Evolutionary conservation across 148 eudicot species (phyloP).

Genomic region (Chenopodium album): DNA sequence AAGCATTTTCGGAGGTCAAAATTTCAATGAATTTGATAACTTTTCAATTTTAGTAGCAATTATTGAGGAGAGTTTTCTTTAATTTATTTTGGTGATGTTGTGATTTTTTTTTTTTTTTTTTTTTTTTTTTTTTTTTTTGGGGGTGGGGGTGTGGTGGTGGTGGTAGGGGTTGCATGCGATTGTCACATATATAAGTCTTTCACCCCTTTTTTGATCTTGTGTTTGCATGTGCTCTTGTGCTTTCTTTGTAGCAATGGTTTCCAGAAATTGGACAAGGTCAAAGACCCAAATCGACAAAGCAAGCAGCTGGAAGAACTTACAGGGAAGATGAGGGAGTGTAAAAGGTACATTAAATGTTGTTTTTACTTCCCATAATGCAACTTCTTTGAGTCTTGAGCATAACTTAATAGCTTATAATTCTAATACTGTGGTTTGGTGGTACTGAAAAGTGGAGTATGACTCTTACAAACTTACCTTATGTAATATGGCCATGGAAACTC

Average conservation of each 20-base stretch:
- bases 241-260: constrained; percentile 77
- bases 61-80: background rate
- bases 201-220: background rate
- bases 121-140: no score
- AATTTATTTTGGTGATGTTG: background rate
- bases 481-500: background rate
- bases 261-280: constrained; percentile 93
- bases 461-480: background rate
- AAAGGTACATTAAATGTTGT: constrained; percentile 48
- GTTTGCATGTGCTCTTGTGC: background rate
- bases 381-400: background rate
- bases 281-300: constrained; percentile 86
- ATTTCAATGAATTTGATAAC: background rate
- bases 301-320: constrained; percentile 98
- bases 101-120: no score
- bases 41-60: background rate
- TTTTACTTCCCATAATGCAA: background rate
- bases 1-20: no score
- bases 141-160: background rate
- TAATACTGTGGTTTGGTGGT: background rate
- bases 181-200: background rate
- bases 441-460: background rate
- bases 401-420: background rate
- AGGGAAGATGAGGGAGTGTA: constrained; percentile 96
- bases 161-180: background rate